Evolutionary conservation across 1,284 basidiomycete genomes (phyloP).

Genomic region (Ustanciosporium gigantosporum): DNA sequence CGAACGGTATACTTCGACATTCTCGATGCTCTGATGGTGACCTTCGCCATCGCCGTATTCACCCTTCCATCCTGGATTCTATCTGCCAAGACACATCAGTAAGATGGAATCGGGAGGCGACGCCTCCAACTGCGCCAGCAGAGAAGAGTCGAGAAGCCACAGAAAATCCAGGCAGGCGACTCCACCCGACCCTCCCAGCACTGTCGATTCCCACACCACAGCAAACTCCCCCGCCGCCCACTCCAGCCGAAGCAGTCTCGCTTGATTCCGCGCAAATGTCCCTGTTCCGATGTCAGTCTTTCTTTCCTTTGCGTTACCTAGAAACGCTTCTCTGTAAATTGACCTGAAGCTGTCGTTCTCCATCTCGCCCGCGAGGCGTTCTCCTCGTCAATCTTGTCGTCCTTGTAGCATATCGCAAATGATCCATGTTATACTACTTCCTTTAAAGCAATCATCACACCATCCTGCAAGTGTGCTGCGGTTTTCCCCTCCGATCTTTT

Average conservation of each 20-base stretch:
- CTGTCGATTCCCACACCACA: neutral
- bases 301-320: no score
- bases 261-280: neutral
- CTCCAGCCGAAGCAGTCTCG: neutral
- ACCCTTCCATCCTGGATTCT: constrained; percentile 27
- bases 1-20: constrained; percentile 26
- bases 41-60: constrained; percentile 28
- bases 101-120: no score
- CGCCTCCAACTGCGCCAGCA: neutral
- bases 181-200: neutral
- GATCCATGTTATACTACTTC: no score
- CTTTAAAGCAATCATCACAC: no score
- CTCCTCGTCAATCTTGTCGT: no score
- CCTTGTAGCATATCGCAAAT: no score
- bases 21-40: constrained; percentile 34
- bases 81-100: constrained; percentile 9
- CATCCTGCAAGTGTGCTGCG: no score
- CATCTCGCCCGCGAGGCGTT: no score
- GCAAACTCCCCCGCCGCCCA: neutral
- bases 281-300: no score
- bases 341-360: no score
- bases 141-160: neutral
- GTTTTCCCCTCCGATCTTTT: no score
- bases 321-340: no score
- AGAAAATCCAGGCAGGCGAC: neutral